A percentile compares a stretch with the other conserved stretches of the same genome.
phyloP scores from a whole-genome alignment of 495 filamentous ascomycete species.

The Jackrogersella multiformis region DNA sequence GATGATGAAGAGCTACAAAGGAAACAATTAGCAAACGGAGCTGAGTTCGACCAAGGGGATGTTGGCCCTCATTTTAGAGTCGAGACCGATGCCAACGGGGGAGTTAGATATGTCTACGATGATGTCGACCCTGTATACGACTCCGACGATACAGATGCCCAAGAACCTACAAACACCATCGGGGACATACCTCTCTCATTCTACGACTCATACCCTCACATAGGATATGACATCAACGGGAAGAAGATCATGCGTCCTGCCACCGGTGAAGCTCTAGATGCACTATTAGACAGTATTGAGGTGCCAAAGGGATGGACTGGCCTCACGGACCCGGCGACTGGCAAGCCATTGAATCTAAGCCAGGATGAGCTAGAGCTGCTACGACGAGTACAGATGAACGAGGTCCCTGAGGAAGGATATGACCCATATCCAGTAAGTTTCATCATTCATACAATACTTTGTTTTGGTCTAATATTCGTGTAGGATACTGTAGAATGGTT shows the following conservation, averaged over 20 bases:
- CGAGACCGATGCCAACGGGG: conserved; percentile 64
- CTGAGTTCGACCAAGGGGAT: conserved; percentile 50
- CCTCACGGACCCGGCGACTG: conserved; percentile 89
- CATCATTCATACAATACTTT: background rate
- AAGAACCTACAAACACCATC: conserved; percentile 85
- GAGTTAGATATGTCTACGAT: conserved; percentile 67
- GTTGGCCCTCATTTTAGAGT: conserved; percentile 66
- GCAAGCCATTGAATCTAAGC: conserved; percentile 87
- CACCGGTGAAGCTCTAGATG: conserved; percentile 92
- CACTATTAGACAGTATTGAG: conserved; percentile 93
- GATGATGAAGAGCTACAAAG: conserved; percentile 58
- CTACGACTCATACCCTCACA: conserved; percentile 97
- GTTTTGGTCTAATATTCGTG: conserved; percentile 19
- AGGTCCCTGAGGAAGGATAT: conserved; percentile 85
- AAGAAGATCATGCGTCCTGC: conserved; percentile 97
- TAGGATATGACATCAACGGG: conserved; percentile 98
- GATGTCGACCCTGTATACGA: conserved; percentile 97
- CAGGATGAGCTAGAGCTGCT: conserved; percentile 89
- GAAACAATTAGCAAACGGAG: conserved; percentile 43
- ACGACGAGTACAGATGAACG: conserved; percentile 88
- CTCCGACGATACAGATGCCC: conserved; percentile 89
- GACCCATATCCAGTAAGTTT: conserved; percentile 80
- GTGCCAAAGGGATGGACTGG: conserved; percentile 99
- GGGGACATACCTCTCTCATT: conserved; percentile 93
- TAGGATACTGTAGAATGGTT: conserved; percentile 92